Base-by-base conservation (phyloP, 768 basidiomycete species). In the Podaxis pistillaris region DNA sequence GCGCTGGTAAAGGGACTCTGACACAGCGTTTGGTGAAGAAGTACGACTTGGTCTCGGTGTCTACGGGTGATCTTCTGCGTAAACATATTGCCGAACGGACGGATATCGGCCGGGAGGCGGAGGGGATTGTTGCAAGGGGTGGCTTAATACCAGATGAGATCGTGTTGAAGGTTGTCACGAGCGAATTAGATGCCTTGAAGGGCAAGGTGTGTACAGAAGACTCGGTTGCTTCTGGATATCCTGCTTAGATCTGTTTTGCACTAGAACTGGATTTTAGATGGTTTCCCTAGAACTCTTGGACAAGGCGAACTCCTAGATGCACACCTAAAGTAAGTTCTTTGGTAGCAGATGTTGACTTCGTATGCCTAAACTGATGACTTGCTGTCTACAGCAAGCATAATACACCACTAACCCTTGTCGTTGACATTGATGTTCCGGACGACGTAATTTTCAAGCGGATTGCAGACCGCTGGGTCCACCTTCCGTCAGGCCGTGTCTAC, bases 251-350 rank as follows among this genome's bases (percentile, higher is more conserved):
- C 33, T 56, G 40, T 19, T 53, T 22, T 44, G 64, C 55, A 61
- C 7, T 64, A 94, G 91, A 88, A 91, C 69, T 96, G 94, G 94
- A 90, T 96, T 65, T 73, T 96, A 49, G 95, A 96, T 67, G 95
- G 95, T 30, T 96, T 96, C 69, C 95, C 95, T 56, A 87, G 94
- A 40, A 96, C 94, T 11, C 75, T 94, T 1, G 85, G 81, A n/a
- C 94, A 96, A 73, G 93, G 89, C 2, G 79, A 86, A 71, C 79
- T 94, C 50, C 81, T 96, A 8, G 90, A 96, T 75, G 77, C 79
- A 19, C 85, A 93, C 73, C 83, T 96, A 56, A 81, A 81, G 90
- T 90, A 66, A 41, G 84, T 73, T 33, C 46, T 30, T 64, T 24
- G 11, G 36, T 49, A 41, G 13, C 8, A 12, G 60, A 36, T 26